Evolutionary conservation across 2,329 filamentous ascomycete species (phyloP), one percentile per base, ranked within the genome.

Genomic region (Boeremia lycopersici): DNA sequence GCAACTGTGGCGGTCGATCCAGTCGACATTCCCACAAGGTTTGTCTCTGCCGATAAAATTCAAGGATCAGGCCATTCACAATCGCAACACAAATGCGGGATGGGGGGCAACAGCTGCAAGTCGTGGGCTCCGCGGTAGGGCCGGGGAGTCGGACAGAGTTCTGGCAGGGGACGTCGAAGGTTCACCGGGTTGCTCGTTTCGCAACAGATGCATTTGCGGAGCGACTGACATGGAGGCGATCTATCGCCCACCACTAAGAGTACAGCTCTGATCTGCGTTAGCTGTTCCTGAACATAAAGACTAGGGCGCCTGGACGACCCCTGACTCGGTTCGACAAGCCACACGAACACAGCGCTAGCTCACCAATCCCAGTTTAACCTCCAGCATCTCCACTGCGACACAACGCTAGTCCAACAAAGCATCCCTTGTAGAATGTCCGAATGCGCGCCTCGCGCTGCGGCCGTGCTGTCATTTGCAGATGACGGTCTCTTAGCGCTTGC

Each of bases 291-390:
- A 46, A 29, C 30, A 43, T n/a, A 39, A 39, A 26, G 44, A 49
- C 59, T 39, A 56, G 43, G 28, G 31, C 26, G 35, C 19, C 29
- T 29, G 26, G 19, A 17, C 33, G 53, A 54, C 56, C 60, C 64
- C 64, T 70, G 66, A 66, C 66, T 70, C 67, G 68, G 58, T 67
- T 62, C 52, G 56, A 60, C 53, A 59, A 57, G 60, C 65, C 63
- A 64, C 56, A 44, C 60, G 30, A 41, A 47, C 46, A 57, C 62
- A 56, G 43, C 53, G 52, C 63, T 61, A 65, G 49, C 54, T 54
- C 48, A 31, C 23, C 53, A 54, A 55, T 51, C 59, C 48, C 44
- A 53, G 48, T 63, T 55, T 49, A 35, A 56, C 49, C 34, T 57
- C 40, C 26, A 60, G 55, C 48, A 56, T 57, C 56, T 65, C 60